Percentiles rank a stretch among this genome's conserved stretches.
Evolutionary conservation across 129 eudicot species (phyloP).

Genomic region (Chrysanthemum makinoi): DNA sequence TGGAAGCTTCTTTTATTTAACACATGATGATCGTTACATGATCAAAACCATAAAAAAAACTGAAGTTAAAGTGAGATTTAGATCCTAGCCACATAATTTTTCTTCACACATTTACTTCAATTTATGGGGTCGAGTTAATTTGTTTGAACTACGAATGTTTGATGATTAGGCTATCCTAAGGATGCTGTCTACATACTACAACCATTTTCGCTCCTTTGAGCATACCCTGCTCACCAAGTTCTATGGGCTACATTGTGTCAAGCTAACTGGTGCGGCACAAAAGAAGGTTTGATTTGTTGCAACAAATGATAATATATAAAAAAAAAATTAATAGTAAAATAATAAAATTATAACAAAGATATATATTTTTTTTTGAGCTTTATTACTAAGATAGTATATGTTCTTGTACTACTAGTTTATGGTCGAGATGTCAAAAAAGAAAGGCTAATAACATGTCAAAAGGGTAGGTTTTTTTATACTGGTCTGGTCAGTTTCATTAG

Average conservation of each 20-base stretch:
- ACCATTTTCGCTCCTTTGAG: constrained; percentile 75
- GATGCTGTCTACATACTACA: constrained; percentile 84
- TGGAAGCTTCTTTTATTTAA: constrained; percentile 94
- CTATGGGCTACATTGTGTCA: constrained; percentile 91
- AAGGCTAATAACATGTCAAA: too few species aligned
- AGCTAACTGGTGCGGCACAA: constrained; percentile 73
- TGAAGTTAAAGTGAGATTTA: constrained; percentile 83
- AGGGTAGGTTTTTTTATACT: too few species aligned
- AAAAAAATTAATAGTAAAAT: too few species aligned
- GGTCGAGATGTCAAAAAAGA: too few species aligned
- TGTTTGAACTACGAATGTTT: constrained; percentile 9
- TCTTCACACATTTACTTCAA: background rate
- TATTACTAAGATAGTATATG: too few species aligned
- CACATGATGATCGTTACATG: constrained; percentile 96
- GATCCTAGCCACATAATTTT: background rate
- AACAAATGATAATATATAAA: too few species aligned
- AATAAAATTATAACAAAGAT: too few species aligned
- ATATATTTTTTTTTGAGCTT: too few species aligned
- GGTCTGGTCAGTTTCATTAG: too few species aligned
- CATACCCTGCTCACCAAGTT: constrained; percentile 84
- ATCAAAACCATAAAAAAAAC: constrained; percentile 93
- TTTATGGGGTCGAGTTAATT: constrained; percentile 1
- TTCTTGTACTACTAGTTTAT: too few species aligned
- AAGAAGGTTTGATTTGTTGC: constrained; percentile 60
- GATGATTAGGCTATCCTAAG: constrained; percentile 71